These are phyloP conservation scores for Exophiala lecanii-corni DNA, from an alignment of 2,329 filamentous ascomycete species.

Conservation along the genomic window DNA sequence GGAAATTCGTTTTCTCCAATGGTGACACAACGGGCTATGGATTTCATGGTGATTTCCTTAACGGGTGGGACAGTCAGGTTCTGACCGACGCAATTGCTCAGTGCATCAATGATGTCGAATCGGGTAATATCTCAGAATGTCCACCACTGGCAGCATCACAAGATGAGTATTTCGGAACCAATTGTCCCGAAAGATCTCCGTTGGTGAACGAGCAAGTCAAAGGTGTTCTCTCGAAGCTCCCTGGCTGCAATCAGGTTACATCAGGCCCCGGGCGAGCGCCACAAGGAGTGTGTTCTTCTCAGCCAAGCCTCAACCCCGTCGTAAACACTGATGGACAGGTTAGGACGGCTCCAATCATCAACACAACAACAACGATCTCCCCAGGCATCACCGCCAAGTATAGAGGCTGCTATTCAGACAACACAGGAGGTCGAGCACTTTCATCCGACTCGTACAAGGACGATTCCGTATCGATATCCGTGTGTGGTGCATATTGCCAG, in stretches of 20 bases:
- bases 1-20: constrained; percentile 70
- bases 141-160: constrained; percentile 20
- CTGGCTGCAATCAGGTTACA: constrained; percentile 27
- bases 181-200: constrained; percentile 22
- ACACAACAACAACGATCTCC: constrained; percentile 10
- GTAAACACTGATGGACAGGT: constrained; percentile 50
- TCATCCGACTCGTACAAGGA: constrained; percentile 41
- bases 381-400: constrained; percentile 17
- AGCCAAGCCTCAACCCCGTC: constrained; percentile 27
- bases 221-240: constrained; percentile 24
- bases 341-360: constrained; percentile 45
- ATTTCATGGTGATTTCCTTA: constrained; percentile 75
- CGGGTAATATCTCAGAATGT: constrained; percentile 18
- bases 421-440: constrained; percentile 26
- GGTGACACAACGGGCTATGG: constrained; percentile 73
- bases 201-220: constrained; percentile 31
- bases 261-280: constrained; percentile 33
- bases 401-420: constrained; percentile 42
- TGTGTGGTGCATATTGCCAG: constrained; percentile 29
- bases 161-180: constrained; percentile 15
- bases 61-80: constrained; percentile 67
- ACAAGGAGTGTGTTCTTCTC: constrained; percentile 22
- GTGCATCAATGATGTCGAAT: constrained; percentile 52
- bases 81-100: constrained; percentile 65
- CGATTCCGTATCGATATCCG: constrained; percentile 42